Evolutionary conservation across 1,139 yeast genomes (phyloP).

Genomic region (Taphrina communis): DNA sequence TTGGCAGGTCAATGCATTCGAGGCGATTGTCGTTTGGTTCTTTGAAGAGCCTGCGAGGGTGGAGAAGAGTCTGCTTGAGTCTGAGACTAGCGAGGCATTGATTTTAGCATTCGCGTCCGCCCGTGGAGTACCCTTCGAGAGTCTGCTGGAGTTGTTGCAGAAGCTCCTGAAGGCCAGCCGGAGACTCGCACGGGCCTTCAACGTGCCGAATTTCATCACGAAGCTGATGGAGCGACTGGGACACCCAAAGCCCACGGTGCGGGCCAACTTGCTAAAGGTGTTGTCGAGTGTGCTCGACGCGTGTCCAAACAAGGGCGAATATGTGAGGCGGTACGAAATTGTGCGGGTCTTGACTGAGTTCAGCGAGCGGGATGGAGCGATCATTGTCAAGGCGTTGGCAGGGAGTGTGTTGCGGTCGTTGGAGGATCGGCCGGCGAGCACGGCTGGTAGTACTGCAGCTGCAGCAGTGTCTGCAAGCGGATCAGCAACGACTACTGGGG

Average conservation of each 20-base stretch:
- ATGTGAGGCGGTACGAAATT: slow-evolving; percentile 37
- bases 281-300: slow-evolving; percentile 45
- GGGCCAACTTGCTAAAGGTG: slow-evolving; percentile 47
- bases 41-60: slow-evolving; percentile 51
- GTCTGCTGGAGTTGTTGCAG: slow-evolving; percentile 47
- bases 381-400: slow-evolving; percentile 45
- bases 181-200: slow-evolving; percentile 44
- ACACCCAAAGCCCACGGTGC: slow-evolving; percentile 46
- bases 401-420: slow-evolving; percentile 40
- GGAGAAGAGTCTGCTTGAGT: slow-evolving; percentile 46
- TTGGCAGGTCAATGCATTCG: slow-evolving; percentile 74
- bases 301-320: slow-evolving; percentile 16
- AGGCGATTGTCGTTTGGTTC: slow-evolving; percentile 57
- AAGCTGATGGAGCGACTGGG: slow-evolving; percentile 45
- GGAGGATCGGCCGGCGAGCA: slow-evolving; percentile 1
- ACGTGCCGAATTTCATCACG: slow-evolving; percentile 44
- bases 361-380: slow-evolving; percentile 42
- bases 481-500: too few relatives aligned
- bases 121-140: slow-evolving; percentile 47
- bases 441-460: too few relatives aligned
- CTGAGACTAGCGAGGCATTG: slow-evolving; percentile 45
- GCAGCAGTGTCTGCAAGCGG: too few relatives aligned
- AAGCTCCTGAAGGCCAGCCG: slow-evolving; percentile 46
- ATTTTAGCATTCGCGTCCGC: slow-evolving; percentile 46
- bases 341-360: slow-evolving; percentile 36